Evolutionary conservation across 345 rosid species (phyloP), one percentile per base, ranked within the genome.

Genomic region (Eucalyptus marginata): DNA sequence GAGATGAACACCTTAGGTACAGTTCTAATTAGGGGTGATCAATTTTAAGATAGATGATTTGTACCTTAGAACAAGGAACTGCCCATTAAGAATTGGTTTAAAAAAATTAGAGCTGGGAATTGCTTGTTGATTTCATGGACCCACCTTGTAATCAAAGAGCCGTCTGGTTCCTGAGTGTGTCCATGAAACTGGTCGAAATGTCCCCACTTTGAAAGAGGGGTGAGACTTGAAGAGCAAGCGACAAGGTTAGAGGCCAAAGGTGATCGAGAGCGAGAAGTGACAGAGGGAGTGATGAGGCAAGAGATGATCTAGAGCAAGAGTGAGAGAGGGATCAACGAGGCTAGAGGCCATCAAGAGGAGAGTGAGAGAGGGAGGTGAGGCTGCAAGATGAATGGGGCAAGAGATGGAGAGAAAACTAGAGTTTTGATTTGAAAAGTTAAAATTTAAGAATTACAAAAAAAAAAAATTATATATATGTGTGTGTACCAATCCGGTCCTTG

Each of bases 1-100:
- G 47, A 76, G 47, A 6, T 2, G 15, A 10, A 76, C 13, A 10
- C 47, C 47, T 36, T 7, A 40, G 11, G 29, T 43, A 40, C 47
- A 76, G 15, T 20, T 40, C 29, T 76, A 10, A 76, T 76, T 24
- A 22, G 6, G 1, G 62, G 29, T 10, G 13, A 56, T 10, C 1
- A 13, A 25, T 22, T 56, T 9, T 25, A 22, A 56, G 13, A 6
- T 56, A 22, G 2, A 2, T 10, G 0, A 25, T 56, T 10, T 22
- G 6, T 24, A 56, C 62, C 62, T 24, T 24, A 9, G 13, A 56
- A 56, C 2, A 0, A 56, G 6, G 13, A 56, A 56, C 11, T 24
- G 27, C 1, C 29, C 6, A 56, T 56, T 2, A 56, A 56, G 6
- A 24, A 22, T 56, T 10, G 3, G 0, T 56, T 4, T 22, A 0